These are phyloP conservation scores for Mycena rebaudengoi DNA, from an alignment of 768 basidiomycete species.

Conservation along the genomic window DNA sequence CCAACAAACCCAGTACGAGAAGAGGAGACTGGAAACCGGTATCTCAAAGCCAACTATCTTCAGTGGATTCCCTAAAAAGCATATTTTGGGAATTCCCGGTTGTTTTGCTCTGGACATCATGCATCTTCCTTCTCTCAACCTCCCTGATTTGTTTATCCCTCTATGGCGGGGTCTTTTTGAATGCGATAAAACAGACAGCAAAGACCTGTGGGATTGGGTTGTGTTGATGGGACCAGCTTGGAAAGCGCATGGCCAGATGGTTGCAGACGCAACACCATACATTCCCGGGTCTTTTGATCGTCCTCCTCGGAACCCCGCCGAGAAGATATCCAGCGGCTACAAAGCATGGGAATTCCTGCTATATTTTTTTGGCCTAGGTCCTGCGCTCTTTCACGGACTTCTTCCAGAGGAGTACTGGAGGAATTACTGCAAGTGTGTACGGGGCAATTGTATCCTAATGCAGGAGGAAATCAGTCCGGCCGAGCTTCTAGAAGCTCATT, in stretches of 20 bases:
- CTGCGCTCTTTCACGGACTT: constrained; percentile 35
- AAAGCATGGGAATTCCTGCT: constrained; percentile 38
- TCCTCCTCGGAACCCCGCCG: too few species aligned
- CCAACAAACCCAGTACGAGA: constrained; percentile 32
- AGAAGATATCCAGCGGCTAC: constrained; percentile 46
- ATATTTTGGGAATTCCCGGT: constrained; percentile 18
- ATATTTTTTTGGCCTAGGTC: constrained; percentile 39
- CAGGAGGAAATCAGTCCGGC: background rate
- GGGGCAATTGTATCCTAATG: constrained; percentile 29
- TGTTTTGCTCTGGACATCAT: constrained; percentile 30
- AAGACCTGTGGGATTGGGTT: constrained; percentile 41
- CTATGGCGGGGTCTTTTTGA: constrained; percentile 41
- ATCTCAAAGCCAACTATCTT: constrained; percentile 38
- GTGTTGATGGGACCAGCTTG: constrained; percentile 39
- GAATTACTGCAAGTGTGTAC: constrained; percentile 44
- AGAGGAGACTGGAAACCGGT: constrained; percentile 34
- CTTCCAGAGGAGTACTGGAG: constrained; percentile 37
- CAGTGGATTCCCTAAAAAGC: too few species aligned
- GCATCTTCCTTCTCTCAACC: constrained; percentile 49
- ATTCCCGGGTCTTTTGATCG: constrained; percentile 52
- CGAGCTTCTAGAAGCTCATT: background rate
- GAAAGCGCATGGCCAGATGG: too few species aligned
- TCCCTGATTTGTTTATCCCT: constrained; percentile 43
- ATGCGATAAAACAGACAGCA: constrained; percentile 25
- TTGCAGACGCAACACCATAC: constrained; percentile 40